phyloP scores from a whole-genome alignment of 2,329 filamentous ascomycete genomes.

The Ceratocystis colombiana region DNA sequence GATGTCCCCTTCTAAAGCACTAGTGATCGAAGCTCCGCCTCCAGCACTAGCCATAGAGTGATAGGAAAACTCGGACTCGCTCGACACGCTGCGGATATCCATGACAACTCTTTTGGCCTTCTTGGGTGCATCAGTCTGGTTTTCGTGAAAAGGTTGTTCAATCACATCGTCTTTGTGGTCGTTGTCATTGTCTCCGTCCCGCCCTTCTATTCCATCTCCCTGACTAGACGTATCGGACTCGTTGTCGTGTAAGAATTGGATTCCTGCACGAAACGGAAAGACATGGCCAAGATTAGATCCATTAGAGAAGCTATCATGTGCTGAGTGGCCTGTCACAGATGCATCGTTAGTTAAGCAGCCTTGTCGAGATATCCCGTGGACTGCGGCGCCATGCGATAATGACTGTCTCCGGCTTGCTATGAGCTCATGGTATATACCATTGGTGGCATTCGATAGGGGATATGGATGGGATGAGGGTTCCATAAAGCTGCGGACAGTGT shows the following conservation, averaged over 20 bases:
- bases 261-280: conserved; percentile 59
- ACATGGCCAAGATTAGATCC: conserved; percentile 65
- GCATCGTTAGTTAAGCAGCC: conserved; percentile 32
- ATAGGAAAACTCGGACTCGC: conserved; percentile 72
- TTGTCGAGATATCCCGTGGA: conserved; percentile 32
- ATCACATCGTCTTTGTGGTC: conserved; percentile 36
- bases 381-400: background rate
- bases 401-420: conserved; percentile 20
- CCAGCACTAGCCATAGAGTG: conserved; percentile 56
- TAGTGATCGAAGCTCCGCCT: conserved; percentile 64
- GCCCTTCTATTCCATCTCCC: conserved; percentile 1
- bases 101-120: conserved; percentile 73
- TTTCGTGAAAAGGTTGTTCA: conserved; percentile 19
- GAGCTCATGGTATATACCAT: conserved; percentile 20
- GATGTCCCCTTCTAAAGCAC: conserved; percentile 71
- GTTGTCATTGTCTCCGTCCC: conserved; percentile 9
- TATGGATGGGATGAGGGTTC: conserved; percentile 43
- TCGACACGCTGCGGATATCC: conserved; percentile 81
- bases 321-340: conserved; percentile 35
- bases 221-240: conserved; percentile 33
- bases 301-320: conserved; percentile 37
- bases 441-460: background rate
- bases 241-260: background rate
- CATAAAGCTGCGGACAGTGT: conserved; percentile 66
- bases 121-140: conserved; percentile 33